phyloP scores from a whole-genome alignment of 345 rosid genomes.

The Clausena lansium region DNA sequence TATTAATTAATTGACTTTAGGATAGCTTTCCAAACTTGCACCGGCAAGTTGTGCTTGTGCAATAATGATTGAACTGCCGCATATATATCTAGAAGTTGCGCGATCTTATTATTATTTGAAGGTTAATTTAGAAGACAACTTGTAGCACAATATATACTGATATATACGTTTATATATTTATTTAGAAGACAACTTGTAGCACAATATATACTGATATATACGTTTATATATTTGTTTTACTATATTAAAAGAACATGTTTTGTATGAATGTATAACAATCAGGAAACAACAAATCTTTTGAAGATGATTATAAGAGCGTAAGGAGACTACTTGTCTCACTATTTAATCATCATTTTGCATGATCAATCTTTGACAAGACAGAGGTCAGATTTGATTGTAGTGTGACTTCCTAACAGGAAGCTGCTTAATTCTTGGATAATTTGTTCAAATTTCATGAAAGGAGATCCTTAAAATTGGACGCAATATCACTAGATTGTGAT shows the following conservation, averaged over 20 bases:
- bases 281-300: slow-evolving; percentile 4
- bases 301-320: not conserved
- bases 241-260: not conserved
- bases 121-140: slow-evolving; percentile 1
- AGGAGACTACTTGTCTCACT: not conserved
- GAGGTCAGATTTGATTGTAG: slow-evolving; percentile 22
- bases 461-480: slow-evolving; percentile 5
- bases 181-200: not conserved
- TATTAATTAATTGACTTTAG: not conserved
- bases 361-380: slow-evolving; percentile 28
- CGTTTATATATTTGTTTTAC: not conserved
- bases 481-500: slow-evolving; percentile 5
- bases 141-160: not conserved
- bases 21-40: not conserved
- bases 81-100: not conserved
- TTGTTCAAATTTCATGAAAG: not conserved
- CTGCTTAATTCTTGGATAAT: not conserved
- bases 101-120: not conserved
- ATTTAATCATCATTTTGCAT: not conserved
- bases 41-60: slow-evolving; percentile 6
- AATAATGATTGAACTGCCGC: not conserved
- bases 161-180: not conserved
- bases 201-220: not conserved
- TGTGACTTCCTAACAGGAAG: slow-evolving; percentile 16
- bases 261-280: slow-evolving; percentile 1